Base-by-base conservation (phyloP, 2,329 filamentous ascomycete species). In the Talaromyces funiculosus region DNA sequence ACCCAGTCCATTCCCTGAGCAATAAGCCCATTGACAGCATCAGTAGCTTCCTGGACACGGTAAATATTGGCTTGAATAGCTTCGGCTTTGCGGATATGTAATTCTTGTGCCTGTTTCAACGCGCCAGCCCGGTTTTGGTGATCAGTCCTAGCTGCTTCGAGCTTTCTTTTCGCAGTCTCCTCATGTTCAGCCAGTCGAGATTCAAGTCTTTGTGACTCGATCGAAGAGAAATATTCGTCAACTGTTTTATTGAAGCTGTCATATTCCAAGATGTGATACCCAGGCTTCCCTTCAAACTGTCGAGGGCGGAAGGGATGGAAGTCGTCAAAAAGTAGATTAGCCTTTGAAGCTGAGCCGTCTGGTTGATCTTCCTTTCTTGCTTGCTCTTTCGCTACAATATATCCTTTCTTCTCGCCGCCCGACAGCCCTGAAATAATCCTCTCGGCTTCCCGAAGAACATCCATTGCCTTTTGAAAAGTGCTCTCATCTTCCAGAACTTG, bases 1-100 rank as follows among this genome's bases (percentile, higher is more conserved):
- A 91, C 86, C 94, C 94, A 99, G 68, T 99, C 94, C 92, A 97
- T 97, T 10, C 93, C 93, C 69, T 96, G 91, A 4, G 85, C 85
- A 62, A 99, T 85, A n/a, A 97, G 79, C 0, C 90, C 90, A 72
- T 96, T 97, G 57, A 99, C 88, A 3, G 94, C 92, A 71, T 92
- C 90, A 72, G 92, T 92, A 4, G 91, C 92, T 76, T 97, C 94
- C 71, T 96, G 90, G 0, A 97, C 92, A 55, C 92, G 85, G 70
- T 96, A 90, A 1, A 91, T 81, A 68, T 99, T 97, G 22, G 91
- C 90, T 72, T 96, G 86, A 43, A 99, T 94, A 0, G 92, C 91
- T 59, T 88, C 88, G 2, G 93, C 94, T 73, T 96, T 97, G 59
- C 90, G 87, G 31, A 91, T 82, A 68, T 97, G 96, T 45, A 95